These are phyloP conservation scores for Wallacemonas sp. DNA, from an alignment of 208 protist genomes.

Conservation along the genomic window DNA sequence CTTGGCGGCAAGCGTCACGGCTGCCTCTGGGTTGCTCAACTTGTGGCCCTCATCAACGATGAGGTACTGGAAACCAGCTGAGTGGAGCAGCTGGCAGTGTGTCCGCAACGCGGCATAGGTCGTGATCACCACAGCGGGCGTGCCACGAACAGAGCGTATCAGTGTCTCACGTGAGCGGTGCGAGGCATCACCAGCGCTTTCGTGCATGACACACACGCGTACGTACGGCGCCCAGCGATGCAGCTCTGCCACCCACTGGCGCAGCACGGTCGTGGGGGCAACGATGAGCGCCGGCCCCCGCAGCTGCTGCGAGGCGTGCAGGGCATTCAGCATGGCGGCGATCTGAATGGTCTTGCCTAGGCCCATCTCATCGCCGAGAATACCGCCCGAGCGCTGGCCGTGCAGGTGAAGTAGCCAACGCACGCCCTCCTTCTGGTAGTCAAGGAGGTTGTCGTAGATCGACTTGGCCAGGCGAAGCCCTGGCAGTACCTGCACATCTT, in stretches of 20 bases:
- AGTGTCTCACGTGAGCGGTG: slow-evolving; percentile 39
- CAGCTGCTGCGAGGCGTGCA: slow-evolving; percentile 74
- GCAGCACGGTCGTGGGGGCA: slow-evolving; percentile 92
- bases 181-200: slow-evolving; percentile 33
- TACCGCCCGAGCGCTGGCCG: slow-evolving; percentile 84
- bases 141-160: slow-evolving; percentile 43
- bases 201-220: slow-evolving; percentile 86
- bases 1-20: slow-evolving; percentile 95
- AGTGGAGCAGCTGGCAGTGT: slow-evolving; percentile 55
- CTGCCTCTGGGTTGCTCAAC: slow-evolving; percentile 95
- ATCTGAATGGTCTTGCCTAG: slow-evolving; percentile 98
- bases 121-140: slow-evolving; percentile 90
- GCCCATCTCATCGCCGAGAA: slow-evolving; percentile 97
- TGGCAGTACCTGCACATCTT: slow-evolving; percentile 23
- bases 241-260: slow-evolving; percentile 94
- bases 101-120: slow-evolving; percentile 91
- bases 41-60: slow-evolving; percentile 98
- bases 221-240: slow-evolving; percentile 92
- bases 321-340: slow-evolving; percentile 84
- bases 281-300: slow-evolving; percentile 90
- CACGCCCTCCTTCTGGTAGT: slow-evolving; percentile 94
- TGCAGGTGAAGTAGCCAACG: slow-evolving; percentile 96
- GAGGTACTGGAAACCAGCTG: slow-evolving; percentile 91
- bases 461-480: slow-evolving; percentile 36
- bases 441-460: slow-evolving; percentile 82